phyloP scores from a whole-genome alignment of 1,139 yeast species.

The Candida sp. region DNA sequence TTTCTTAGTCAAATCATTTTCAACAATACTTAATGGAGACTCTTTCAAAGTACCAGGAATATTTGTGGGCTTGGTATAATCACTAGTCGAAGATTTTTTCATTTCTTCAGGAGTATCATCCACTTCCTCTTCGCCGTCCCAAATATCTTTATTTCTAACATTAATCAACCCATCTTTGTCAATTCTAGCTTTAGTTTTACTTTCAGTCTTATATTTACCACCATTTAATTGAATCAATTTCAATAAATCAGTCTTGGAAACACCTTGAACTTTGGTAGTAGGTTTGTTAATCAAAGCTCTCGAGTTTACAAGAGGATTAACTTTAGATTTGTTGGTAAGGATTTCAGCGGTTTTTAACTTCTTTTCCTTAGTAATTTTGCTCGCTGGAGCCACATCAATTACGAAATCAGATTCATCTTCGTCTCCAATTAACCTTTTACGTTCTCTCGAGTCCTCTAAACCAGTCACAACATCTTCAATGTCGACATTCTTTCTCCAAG shows the following conservation, averaged over 20 bases:
- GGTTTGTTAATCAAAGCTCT: slow-evolving; percentile 27
- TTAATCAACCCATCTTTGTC: slow-evolving; percentile 63
- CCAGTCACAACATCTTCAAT: slow-evolving; percentile 72
- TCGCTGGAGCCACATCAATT: slow-evolving; percentile 53
- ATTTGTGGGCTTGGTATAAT: slow-evolving; percentile 46
- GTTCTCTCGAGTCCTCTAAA: slow-evolving; percentile 66
- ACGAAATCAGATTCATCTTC: slow-evolving; percentile 51
- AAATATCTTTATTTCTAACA: slow-evolving; percentile 56
- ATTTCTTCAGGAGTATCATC: slow-evolving; percentile 33
- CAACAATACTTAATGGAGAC: slow-evolving; percentile 52
- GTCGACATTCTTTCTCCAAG: slow-evolving; percentile 97
- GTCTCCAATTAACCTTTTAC: slow-evolving; percentile 62
- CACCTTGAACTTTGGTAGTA: slow-evolving; percentile 52
- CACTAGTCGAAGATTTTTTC: slow-evolving; percentile 39
- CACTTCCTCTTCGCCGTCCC: slow-evolving; percentile 46
- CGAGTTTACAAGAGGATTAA: slow-evolving; percentile 54
- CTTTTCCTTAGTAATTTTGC: slow-evolving; percentile 20
- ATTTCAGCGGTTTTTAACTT: slow-evolving; percentile 72
- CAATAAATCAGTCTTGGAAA: slow-evolving; percentile 63
- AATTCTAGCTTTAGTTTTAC: slow-evolving; percentile 46
- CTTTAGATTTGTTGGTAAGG: slow-evolving; percentile 71
- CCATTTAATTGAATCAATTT: slow-evolving; percentile 80
- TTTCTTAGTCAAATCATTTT: slow-evolving; percentile 22
- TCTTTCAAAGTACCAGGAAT: slow-evolving; percentile 56
- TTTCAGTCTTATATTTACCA: slow-evolving; percentile 64